These are phyloP conservation scores for Fusarium sp. DNA, from an alignment of 2,329 filamentous ascomycete species.

Conservation along the genomic window DNA sequence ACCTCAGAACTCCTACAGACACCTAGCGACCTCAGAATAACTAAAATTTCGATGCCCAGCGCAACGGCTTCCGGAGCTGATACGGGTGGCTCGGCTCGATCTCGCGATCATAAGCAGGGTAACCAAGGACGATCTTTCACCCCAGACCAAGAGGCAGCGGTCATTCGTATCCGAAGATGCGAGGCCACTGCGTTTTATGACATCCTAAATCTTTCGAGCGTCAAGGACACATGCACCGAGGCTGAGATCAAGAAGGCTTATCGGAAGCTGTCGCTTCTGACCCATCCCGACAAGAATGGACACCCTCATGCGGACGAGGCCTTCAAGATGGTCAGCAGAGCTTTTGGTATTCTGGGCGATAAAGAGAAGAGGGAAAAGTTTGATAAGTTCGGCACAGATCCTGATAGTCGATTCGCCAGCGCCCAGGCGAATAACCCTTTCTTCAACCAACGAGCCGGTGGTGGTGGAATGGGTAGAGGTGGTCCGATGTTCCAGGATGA, in stretches of 20 bases:
- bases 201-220: conserved; percentile 79
- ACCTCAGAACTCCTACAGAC: background rate
- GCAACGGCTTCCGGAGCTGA: conserved; percentile 66
- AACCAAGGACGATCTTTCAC: conserved; percentile 84
- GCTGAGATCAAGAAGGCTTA: conserved; percentile 97
- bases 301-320: conserved; percentile 96
- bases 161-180: conserved; percentile 88
- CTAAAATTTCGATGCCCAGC: conserved; percentile 50
- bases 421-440: conserved; percentile 72
- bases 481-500: conserved; percentile 85
- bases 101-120: conserved; percentile 78
- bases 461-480: conserved; percentile 56
- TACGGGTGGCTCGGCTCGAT: conserved; percentile 58
- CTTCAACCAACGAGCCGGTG: conserved; percentile 62
- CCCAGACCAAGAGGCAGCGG: conserved; percentile 88
- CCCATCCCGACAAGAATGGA: conserved; percentile 98
- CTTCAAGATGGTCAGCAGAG: conserved; percentile 96
- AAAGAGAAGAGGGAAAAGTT: conserved; percentile 86
- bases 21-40: conserved; percentile 3
- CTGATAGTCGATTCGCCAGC: conserved; percentile 84
- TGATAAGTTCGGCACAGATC: conserved; percentile 90
- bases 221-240: conserved; percentile 75
- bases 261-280: conserved; percentile 90
- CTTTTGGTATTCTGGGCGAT: conserved; percentile 93
- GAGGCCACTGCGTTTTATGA: conserved; percentile 92